These are phyloP conservation scores for Gossypium australe DNA, from an alignment of 345 rosid genomes.

Conservation along the genomic window DNA sequence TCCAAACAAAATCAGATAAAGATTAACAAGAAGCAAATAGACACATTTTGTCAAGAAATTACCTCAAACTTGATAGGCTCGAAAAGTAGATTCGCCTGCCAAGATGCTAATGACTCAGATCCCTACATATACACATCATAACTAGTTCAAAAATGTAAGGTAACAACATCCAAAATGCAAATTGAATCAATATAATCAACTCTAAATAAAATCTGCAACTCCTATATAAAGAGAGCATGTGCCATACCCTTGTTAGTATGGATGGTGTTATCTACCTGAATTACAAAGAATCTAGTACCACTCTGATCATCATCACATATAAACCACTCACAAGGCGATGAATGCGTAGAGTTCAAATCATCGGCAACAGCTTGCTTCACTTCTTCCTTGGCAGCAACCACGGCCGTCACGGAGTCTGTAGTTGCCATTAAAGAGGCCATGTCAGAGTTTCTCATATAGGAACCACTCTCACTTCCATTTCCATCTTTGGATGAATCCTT, in stretches of 20 bases:
- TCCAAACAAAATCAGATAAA: not conserved
- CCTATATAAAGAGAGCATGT: not conserved
- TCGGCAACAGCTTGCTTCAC: constrained; percentile 99
- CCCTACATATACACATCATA: constrained; percentile 45
- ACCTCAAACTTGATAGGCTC: constrained; percentile 93
- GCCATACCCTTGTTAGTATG: not conserved
- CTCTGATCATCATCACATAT: constrained; percentile 74
- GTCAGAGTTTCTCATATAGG: constrained; percentile 36
- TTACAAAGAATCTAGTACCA: constrained; percentile 70
- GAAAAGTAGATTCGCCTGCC: constrained; percentile 93
- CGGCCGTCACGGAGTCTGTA: constrained; percentile 95
- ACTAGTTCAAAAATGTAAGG: not conserved
- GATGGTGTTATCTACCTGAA: constrained; percentile 54
- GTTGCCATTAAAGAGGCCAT: constrained; percentile 74
- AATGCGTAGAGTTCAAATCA: constrained; percentile 60
- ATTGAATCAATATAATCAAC: not conserved
- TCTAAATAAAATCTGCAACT: not conserved
- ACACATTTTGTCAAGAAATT: constrained; percentile 12
- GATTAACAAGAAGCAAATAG: not conserved
- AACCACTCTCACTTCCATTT: constrained; percentile 18
- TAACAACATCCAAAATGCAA: not conserved
- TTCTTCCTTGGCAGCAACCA: constrained; percentile 90
- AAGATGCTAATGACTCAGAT: constrained; percentile 84
- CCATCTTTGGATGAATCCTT: constrained; percentile 16
- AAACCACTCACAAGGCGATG: constrained; percentile 91